Percentiles rank a stretch among this genome's conserved stretches.
Evolutionary conservation across 371 early-diverging fungal genomes (phyloP).

Genomic region (Gilbertella persicaria): DNA sequence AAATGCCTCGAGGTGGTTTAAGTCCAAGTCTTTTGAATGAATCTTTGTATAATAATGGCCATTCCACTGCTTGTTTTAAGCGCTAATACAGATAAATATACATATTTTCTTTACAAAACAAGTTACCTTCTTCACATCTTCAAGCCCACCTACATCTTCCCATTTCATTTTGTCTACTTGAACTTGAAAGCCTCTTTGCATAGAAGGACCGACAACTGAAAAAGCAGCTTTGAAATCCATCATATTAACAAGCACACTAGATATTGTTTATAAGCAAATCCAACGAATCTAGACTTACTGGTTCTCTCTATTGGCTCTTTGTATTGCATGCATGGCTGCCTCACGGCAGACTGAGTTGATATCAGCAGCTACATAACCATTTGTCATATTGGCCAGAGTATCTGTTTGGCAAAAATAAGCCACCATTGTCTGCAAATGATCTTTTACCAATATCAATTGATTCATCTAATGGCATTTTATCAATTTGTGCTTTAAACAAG

Average conservation of each 20-base stretch:
- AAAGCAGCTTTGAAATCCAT: slow-evolving; percentile 68
- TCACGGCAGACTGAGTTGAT: slow-evolving; percentile 89
- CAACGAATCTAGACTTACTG: slow-evolving; percentile 8
- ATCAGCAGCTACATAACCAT: slow-evolving; percentile 98
- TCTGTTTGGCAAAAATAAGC: slow-evolving; percentile 17
- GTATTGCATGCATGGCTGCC: slow-evolving; percentile 72
- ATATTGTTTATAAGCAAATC: not conserved
- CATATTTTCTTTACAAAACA: not conserved
- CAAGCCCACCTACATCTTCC: slow-evolving; percentile 95
- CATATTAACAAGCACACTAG: slow-evolving; percentile 42
- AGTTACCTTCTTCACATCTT: slow-evolving; percentile 80
- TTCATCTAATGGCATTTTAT: slow-evolving; percentile 55
- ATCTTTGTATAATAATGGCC: slow-evolving; percentile 84
- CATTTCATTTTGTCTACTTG: slow-evolving; percentile 70
- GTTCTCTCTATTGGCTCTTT: slow-evolving; percentile 35
- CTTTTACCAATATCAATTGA: slow-evolving; percentile 47
- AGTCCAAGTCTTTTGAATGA: slow-evolving; percentile 82
- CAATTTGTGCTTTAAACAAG: slow-evolving; percentile 63
- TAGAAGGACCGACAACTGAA: slow-evolving; percentile 62
- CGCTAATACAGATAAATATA: slow-evolving; percentile 32
- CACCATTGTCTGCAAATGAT: not conserved
- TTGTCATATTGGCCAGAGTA: slow-evolving; percentile 79
- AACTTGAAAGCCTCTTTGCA: slow-evolving; percentile 63
- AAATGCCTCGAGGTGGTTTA: slow-evolving; percentile 83
- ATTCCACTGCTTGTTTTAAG: slow-evolving; percentile 93